Evolutionary conservation across 176 grass and related monocot species (phyloP), one percentile per base, ranked within the genome.

Genomic region (Typha latifolia): DNA sequence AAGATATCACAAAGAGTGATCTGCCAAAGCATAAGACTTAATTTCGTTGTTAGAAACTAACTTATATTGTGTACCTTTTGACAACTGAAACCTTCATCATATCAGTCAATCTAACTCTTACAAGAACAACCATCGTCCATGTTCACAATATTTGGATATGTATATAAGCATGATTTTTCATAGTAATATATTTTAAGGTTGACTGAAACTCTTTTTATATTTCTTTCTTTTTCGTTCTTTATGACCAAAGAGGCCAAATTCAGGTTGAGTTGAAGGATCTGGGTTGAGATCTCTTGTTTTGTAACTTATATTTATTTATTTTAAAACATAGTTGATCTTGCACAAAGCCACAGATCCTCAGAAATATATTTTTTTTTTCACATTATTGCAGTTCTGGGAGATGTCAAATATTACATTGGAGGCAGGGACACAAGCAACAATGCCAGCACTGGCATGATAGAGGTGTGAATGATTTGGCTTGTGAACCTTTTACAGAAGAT

Each of bases 341-440:
- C 37, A 43, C 37, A 43, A 4, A 37, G 37, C 1, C 7, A 59
- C 5, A 8, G 18, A 59, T 59, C 53, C 3, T 59, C 16, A 10
- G 20, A 59, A 59, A 11, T n/a, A n/a, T n/a, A n/a, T n/a, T 59
- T 77, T 61, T 73, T 81, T 57, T 80, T 64, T 55, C n/a, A 37
- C 51, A 56, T 67, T 19, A 62, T 80, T 64, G 69, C 83, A 99
- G 94, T 74, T 99, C 94, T 61, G 94, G 94, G 49, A 99, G 85
- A 79, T 99, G 94, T 61, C 94, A 99, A 89, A 99, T 99, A 83
- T 68, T 77, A 67, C 94, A 99, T 70, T 99, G 94, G 94, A 82
- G 94, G 68, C 89, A 93, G 66, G 94, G 83, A 47, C 94, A 99
- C 73, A 99, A 81, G 79, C 81, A 99, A 74, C 77, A 77, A 69